Evolutionary conservation across 1,284 basidiomycete species (phyloP).

Genomic region (Athelia psychrophila): DNA sequence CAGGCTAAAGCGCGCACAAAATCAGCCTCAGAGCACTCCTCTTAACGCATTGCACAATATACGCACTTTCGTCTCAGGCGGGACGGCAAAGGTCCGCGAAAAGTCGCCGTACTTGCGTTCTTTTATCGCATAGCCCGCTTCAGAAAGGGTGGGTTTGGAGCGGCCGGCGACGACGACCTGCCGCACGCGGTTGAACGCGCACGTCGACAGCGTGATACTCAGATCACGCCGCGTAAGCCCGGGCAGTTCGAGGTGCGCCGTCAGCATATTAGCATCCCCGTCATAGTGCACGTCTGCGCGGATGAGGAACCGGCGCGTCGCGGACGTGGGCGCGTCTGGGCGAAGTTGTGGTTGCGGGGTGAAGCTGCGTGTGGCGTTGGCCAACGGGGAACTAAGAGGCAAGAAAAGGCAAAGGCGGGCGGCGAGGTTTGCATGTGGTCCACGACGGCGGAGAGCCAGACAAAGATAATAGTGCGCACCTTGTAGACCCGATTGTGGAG

Average conservation of each 20-base stretch:
- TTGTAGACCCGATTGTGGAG: not conserved
- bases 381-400: not conserved
- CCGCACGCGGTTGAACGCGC: slow-evolving; percentile 50
- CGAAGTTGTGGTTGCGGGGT: not conserved
- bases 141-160: slow-evolving; percentile 31
- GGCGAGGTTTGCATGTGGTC: not conserved
- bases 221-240: slow-evolving; percentile 55
- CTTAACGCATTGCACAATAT: slow-evolving; percentile 6
- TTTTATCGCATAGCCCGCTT: slow-evolving; percentile 29
- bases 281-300: slow-evolving; percentile 57
- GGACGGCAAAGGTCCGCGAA: slow-evolving; percentile 53
- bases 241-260: slow-evolving; percentile 61
- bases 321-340: slow-evolving; percentile 1
- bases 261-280: slow-evolving; percentile 39
- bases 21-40: slow-evolving; percentile 5
- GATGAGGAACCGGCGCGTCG: slow-evolving; percentile 27
- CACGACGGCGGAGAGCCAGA: not conserved
- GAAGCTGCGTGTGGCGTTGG: not conserved
- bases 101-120: slow-evolving; percentile 57
- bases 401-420: not conserved
- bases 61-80: slow-evolving; percentile 53
- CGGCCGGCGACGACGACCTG: slow-evolving; percentile 52
- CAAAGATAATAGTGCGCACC: not conserved
- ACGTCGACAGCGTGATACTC: slow-evolving; percentile 49
- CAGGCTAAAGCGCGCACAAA: slow-evolving; percentile 38